Conservation (phyloP, 805 yeast species). For the Yarrowia divulgata region DNA sequence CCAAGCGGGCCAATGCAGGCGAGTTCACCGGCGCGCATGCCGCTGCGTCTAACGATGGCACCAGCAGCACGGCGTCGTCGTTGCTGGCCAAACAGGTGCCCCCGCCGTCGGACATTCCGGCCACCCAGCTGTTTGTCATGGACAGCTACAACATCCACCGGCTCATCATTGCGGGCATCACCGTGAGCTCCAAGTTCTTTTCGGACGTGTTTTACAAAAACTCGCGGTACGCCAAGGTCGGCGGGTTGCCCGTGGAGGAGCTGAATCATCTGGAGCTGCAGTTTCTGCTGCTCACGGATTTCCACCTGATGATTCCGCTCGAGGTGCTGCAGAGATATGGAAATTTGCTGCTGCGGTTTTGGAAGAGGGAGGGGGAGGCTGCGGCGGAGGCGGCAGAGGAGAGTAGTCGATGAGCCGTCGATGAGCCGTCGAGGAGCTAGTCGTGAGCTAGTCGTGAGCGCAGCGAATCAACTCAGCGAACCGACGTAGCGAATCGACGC, state of each 20-base stretch:
- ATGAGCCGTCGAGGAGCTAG: too few relatives aligned
- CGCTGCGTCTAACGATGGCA: constrained; percentile 2
- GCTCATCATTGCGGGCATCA: constrained; percentile 89
- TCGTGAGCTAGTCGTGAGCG: not conserved
- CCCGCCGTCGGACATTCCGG: constrained; percentile 42
- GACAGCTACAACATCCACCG: constrained; percentile 96
- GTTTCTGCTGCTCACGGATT: constrained; percentile 82
- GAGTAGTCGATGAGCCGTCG: too few relatives aligned
- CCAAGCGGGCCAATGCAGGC: constrained; percentile 71
- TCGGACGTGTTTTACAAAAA: constrained; percentile 94
- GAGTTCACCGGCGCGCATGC: constrained; percentile 40
- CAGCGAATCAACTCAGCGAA: not conserved
- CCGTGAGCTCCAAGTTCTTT: constrained; percentile 94
- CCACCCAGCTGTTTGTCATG: constrained; percentile 82
- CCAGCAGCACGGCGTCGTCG: constrained; percentile 19
- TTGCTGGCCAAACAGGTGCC: constrained; percentile 36
- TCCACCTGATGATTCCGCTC: constrained; percentile 82
- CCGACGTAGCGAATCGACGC: not conserved
- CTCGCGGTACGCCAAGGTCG: constrained; percentile 90
- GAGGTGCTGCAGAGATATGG: constrained; percentile 93
- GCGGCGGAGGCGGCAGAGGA: not conserved
- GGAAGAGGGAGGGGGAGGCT: constrained; percentile 68
- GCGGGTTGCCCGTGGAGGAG: constrained; percentile 93
- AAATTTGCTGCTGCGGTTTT: constrained; percentile 80
- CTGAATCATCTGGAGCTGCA: constrained; percentile 91